A percentile compares a stretch with the other conserved stretches of the same genome.
phyloP scores from a whole-genome alignment of 805 yeast genomes.

The Metschnikowia henanensis region DNA sequence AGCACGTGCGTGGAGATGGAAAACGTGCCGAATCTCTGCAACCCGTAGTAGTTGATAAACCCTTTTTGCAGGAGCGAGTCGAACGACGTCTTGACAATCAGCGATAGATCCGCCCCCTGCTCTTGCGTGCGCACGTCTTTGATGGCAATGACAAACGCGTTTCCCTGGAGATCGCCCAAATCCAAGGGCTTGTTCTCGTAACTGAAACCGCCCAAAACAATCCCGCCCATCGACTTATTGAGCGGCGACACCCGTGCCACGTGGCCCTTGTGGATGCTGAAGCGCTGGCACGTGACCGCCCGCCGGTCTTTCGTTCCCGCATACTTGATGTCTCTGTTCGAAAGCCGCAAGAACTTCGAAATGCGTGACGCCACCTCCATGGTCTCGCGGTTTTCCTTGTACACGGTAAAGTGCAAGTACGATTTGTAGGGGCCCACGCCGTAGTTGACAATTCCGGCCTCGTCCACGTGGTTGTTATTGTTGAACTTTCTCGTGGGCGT shows the following conservation, averaged over 20 bases:
- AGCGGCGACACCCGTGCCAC: conserved; percentile 75
- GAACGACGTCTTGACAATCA: conserved; percentile 52
- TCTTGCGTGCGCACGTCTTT: conserved; percentile 58
- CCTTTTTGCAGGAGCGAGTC: conserved; percentile 64
- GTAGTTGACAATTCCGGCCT: conserved; percentile 59
- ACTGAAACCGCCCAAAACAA: conserved; percentile 74
- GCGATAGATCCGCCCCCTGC: conserved; percentile 36
- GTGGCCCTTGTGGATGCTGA: conserved; percentile 65
- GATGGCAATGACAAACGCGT: conserved; percentile 83
- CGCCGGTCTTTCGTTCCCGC: conserved; percentile 98
- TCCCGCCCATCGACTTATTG: conserved; percentile 74
- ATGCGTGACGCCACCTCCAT: conserved; percentile 88
- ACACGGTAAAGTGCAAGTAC: conserved; percentile 73
- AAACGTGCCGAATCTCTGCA: conserved; percentile 97
- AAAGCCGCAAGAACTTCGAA: conserved; percentile 70
- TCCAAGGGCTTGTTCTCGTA: conserved; percentile 62
- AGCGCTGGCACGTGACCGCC: conserved; percentile 89
- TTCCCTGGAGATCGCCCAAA: conserved; percentile 86
- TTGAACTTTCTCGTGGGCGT: conserved; percentile 39
- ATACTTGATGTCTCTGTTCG: conserved; percentile 68
- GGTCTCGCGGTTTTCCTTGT: conserved; percentile 95
- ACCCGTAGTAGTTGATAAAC: conserved; percentile 93
- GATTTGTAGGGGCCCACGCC: conserved; percentile 73
- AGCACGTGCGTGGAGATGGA: conserved; percentile 87
- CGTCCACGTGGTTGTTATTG: conserved; percentile 40